These are phyloP conservation scores for Gracilaria gracilis DNA, from an alignment of 23 red algal species.

Conservation along the genomic window DNA sequence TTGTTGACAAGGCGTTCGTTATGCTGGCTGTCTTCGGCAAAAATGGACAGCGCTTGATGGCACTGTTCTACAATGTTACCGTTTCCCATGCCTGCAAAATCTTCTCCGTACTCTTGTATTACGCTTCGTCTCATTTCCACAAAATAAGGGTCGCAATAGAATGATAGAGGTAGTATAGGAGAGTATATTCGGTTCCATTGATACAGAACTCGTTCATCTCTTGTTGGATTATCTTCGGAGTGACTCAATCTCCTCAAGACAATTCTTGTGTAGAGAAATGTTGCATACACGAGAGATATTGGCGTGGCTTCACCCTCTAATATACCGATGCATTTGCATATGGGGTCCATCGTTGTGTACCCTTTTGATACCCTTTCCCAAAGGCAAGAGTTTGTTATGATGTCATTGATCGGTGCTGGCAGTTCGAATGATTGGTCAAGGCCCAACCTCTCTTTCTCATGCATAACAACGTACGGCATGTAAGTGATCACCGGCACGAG, in stretches of 20 bases:
- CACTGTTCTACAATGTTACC: neutral
- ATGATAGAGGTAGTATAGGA: neutral
- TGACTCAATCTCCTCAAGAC: neutral
- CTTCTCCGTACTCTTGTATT: neutral
- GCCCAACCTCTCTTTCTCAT: neutral
- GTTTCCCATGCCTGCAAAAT: neutral
- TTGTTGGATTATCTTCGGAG: neutral
- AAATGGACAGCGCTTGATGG: neutral
- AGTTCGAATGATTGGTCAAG: neutral
- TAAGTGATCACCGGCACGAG: neutral
- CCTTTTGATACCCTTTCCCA: too few relatives aligned
- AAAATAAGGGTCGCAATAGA: neutral
- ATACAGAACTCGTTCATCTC: neutral
- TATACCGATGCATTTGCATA: neutral
- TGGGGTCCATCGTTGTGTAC: neutral
- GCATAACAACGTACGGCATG: neutral
- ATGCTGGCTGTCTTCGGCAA: neutral
- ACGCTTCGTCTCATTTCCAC: neutral
- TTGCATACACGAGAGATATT: neutral
- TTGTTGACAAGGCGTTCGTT: neutral
- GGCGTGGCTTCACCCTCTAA: neutral
- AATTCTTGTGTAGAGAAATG: neutral
- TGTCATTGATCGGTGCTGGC: too few relatives aligned
- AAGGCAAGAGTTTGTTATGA: too few relatives aligned
- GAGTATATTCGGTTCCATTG: neutral